phyloP scores from a whole-genome alignment of 768 basidiomycete species.

The Termitomyces sp. region DNA sequence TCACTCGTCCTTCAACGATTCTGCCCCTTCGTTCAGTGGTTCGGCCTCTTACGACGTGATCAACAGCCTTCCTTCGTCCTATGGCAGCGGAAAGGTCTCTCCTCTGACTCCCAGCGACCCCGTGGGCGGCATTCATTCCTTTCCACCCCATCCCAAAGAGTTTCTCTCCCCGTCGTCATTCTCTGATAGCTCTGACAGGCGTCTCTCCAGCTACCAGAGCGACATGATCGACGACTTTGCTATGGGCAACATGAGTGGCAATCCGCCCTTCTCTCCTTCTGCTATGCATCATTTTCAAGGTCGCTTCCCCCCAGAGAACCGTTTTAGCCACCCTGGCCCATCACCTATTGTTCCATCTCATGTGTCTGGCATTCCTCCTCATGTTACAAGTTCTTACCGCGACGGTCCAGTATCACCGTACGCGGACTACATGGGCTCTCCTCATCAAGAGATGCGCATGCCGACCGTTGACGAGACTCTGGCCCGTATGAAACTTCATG shows the following conservation, averaged over 20 bases:
- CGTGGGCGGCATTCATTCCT: conserved; percentile 53
- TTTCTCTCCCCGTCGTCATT: conserved; percentile 47
- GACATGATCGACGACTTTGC: conserved; percentile 65
- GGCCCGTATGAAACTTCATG: conserved; percentile 59
- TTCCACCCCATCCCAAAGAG: conserved; percentile 47
- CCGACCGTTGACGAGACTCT: conserved; percentile 57
- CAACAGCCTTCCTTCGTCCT: conserved; percentile 54
- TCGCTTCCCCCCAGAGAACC: conserved; percentile 49
- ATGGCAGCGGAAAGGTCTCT: conserved; percentile 71
- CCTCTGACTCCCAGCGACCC: conserved; percentile 69
- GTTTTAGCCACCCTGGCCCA: conserved; percentile 36
- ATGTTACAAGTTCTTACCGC: conserved; percentile 60
- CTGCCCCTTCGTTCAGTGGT: conserved; percentile 50
- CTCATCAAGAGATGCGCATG: conserved; percentile 59
- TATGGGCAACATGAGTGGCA: conserved; percentile 39
- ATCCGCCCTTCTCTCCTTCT: conserved; percentile 41
- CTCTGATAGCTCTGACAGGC: conserved; percentile 58
- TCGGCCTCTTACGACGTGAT: conserved; percentile 63
- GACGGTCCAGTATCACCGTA: conserved; percentile 46
- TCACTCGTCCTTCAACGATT: conserved; percentile 53
- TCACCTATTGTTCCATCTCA: conserved; percentile 41
- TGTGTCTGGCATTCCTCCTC: conserved; percentile 59
- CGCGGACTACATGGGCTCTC: conserved; percentile 20
- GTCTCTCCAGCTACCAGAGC: conserved; percentile 47
- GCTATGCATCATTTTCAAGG: conserved; percentile 50